Evolutionary conservation across 768 basidiomycete species (phyloP), one percentile per base, ranked within the genome.

Genomic region (Xerocomellus amylosporus): DNA sequence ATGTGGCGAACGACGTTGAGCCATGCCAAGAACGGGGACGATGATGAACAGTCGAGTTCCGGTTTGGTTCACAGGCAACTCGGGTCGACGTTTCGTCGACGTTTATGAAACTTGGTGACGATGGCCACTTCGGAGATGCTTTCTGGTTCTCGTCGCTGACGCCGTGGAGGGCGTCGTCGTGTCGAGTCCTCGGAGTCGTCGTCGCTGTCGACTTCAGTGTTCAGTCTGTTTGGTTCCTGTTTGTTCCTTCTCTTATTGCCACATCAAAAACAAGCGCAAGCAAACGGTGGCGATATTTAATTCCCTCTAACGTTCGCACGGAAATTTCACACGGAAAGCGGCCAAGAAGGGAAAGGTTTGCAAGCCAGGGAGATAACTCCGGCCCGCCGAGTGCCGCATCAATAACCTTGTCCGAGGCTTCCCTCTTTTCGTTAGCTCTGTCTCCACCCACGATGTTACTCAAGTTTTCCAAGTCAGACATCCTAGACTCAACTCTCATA

Each of bases 381-480:
- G 8, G 28, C 28, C 28, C 8, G 28, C 24, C 2, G 4, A 24
- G 24, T 24, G 24, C 24, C 30, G 30, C 30, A 31, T 9, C 30
- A 9, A 31, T 31, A 24, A 24, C 24, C 24, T 10, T n/a, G n/a
- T 33, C 33, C 33, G 13, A 33, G 31, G 33, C 33, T 33, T 34
- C 33, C 6, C 19, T 44, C 24, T 31, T 46, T 8, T 17, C 20
- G 22, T 26, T 26, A n/a, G 33, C 47, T 49, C 44, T 36, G 20
- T 46, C 39, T 37, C 47, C 8, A 28, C 55, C 58, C 38, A 53
- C 53, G 41, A 85, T 83, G 83, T 66, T 85, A 31, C 75, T 84
- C 66, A 83, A 77, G 74, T 84, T 84, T 65, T 79, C 81, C 39
- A 73, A 79, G 31, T 65, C 77, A 15, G 82, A 85, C 58, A 80